Evolutionary conservation across 108 stramenopile genomes (phyloP), one percentile per base, ranked within the genome.

Genomic region (Cyclotella cryptica): DNA sequence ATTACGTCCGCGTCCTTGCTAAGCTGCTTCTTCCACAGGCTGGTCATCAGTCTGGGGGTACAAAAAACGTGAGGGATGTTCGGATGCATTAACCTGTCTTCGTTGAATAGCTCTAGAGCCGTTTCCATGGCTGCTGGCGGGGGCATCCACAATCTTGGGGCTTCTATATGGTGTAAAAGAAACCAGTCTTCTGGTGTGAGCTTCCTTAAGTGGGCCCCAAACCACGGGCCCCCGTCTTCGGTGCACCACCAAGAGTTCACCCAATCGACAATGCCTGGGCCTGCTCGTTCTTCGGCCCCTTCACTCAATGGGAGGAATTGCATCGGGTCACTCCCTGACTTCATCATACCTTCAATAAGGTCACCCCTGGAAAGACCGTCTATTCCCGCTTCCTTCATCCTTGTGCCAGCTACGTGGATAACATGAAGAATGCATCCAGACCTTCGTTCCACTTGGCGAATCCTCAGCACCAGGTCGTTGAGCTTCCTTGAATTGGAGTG

Each of bases 301-400:
- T 71, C 47, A 40, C 43, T 64, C 40, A 77, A 26, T 0, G 77
- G 77, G 1, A 77, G 24, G 13, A 22, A 77, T 0, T 19, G 9
- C 30, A 69, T 27, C 1, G 71, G 69, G 18, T 70, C 27, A 3
- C 29, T 26, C 14, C 86, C 86, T 0, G 54, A 13, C 11, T 12
- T 58, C 87, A 85, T 83, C 52, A 85, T 78, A 0, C 87, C 87
- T n/a, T n/a, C n/a, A n/a, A n/a, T n/a, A n/a, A n/a, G n/a, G n/a
- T n/a, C n/a, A n/a, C n/a, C n/a, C n/a, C 85, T 26, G 15, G 85
- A 84, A 5, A 85, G 51, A 39, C 75, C 75, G 35, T 75, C 55
- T 0, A 67, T 59, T 19, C 75, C 66, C 4, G 66, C 17, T 1
- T 15, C 54, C 55, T 75, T 66, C 75, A 67, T 75, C 19, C 75